These are phyloP conservation scores for Claviceps arundinis DNA, from an alignment of 2,329 filamentous ascomycete species.

Conservation along the genomic window DNA sequence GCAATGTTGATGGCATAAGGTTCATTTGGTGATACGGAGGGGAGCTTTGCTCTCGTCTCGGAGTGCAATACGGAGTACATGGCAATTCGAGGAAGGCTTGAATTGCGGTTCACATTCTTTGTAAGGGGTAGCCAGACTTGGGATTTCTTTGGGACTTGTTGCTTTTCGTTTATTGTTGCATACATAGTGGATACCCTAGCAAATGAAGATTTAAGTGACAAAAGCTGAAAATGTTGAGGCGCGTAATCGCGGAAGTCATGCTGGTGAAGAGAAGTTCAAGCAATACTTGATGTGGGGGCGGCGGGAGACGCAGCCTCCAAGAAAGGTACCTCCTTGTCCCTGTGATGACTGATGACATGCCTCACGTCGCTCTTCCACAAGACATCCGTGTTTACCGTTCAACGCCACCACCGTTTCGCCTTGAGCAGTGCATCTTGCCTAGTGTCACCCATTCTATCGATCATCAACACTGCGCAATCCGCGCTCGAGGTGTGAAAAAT, in stretches of 20 bases:
- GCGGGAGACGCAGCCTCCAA: no score
- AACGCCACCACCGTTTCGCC: neutral
- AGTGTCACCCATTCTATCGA: neutral
- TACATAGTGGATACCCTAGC: slow-evolving; percentile 2
- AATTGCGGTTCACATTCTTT: neutral
- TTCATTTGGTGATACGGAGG: neutral
- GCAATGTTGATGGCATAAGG: neutral
- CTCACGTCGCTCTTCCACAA: no score
- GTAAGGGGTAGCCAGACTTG: neutral
- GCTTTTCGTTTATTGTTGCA: neutral
- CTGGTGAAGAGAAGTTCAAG: no score
- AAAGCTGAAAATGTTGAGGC: no score
- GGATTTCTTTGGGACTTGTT: neutral
- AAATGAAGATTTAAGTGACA: neutral
- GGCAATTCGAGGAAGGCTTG: neutral
- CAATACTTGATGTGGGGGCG: no score
- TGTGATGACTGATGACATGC: no score
- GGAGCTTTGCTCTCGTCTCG: neutral
- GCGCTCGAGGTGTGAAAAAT: slow-evolving; percentile 1
- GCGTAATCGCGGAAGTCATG: no score
- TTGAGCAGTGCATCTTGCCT: neutral
- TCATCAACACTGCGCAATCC: neutral
- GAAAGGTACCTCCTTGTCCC: no score
- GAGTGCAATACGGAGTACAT: neutral
- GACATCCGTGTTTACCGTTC: no score